Base-by-base conservation (phyloP, 768 basidiomycete genomes). In the Pulveroboletus sp. region DNA sequence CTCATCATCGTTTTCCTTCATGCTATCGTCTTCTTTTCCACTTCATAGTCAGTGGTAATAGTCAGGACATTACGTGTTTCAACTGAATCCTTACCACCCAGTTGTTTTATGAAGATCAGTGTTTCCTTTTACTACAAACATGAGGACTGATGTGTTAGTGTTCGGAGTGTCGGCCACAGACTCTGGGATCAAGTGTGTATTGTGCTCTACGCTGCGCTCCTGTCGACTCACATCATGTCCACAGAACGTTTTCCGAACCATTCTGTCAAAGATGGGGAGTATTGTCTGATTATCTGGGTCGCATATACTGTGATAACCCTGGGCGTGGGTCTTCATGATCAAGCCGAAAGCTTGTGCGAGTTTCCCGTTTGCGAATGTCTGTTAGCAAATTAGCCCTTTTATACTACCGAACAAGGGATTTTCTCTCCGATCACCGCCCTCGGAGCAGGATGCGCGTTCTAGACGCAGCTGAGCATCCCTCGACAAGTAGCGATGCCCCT, bases 401-500 rank as follows among this genome's bases (percentile, higher is more conserved):
- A 18, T 18, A 85, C 85, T n/a, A 83, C 82, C 0, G 68, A 72
- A 55, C 79, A 86, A 62, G 79, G 78, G 8, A 28, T 90, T 8
- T 87, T 75, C 57, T 82, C 84, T 6, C 64, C 90, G 14, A 68
- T 92, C 28, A 74, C 84, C 15, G 77, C 83, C 8, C 13, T 83
- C 5, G 88, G 87, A 1, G 59, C 81, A 11, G 87, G 88, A 2
- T 77, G 73, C 55, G 63, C 89, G 43, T 86, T 86, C 73, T 79
- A 82, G 71, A 60, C 70, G 5, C 88, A 87, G 0, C 67, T 89
- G n/a, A n/a, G n/a, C 7, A 81, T 90, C 44, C 86, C 76, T 13
- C 68, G 93, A 11, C 90, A 93, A 69, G 87, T 88, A 2, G 84
- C 89, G 1, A 93, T 93, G 89, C 91, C 91, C 0, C 59, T 89